Evolutionary conservation across 768 basidiomycete species (phyloP), one percentile per base, ranked within the genome.

Genomic region (Rhizopogon vulgaris): DNA sequence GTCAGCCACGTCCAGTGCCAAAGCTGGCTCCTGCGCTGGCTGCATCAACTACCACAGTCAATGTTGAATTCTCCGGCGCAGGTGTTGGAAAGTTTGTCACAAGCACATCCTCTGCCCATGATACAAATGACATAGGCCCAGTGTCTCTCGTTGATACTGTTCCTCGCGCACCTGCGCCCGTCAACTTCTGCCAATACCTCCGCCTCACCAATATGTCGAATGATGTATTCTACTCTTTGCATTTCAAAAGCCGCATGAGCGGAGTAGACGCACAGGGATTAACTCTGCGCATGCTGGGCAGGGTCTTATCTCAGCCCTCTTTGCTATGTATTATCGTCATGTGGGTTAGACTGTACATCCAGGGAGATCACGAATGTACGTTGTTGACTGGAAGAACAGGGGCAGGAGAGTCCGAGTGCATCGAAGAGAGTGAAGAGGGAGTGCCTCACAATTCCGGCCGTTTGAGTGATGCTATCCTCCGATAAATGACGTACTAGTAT

Each of bases 21-120:
- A 98, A 97, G 65, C 77, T 87, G 27, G 80, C 82, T 1, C 87
- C 94, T 2, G 91, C 90, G 10, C 79, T 93, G 27, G 84, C 87
- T 11, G 91, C 96, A 9, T 90, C 90, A 18, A 76, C 89, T 2
- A 94, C 90, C 43, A 94, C 91, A 1, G 94, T 98, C 59, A 96
- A 94, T 52, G 94, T 99, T 51, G 94, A 96, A 72, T 98, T 97
- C 68, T 89, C 84, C 3, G 86, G 89, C 3, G 70, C 79, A 1
- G 87, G 81, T 9, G 73, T 76, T 11, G 78, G 82, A n/a, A 71
- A 79, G 54, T 78, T 79, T 6, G 70, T 80, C 49, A 75, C 78
- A 17, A 78, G 69, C 50, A 63, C 75, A 41, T 66, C 71, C 41
- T 68, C 66, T 28, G 57, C 67, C 32, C 63, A 67, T 48, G 59